Percentiles rank a stretch among this genome's conserved stretches.
phyloP scores from a whole-genome alignment of 1,139 yeast species.

The Yamadazyma siamensis region DNA sequence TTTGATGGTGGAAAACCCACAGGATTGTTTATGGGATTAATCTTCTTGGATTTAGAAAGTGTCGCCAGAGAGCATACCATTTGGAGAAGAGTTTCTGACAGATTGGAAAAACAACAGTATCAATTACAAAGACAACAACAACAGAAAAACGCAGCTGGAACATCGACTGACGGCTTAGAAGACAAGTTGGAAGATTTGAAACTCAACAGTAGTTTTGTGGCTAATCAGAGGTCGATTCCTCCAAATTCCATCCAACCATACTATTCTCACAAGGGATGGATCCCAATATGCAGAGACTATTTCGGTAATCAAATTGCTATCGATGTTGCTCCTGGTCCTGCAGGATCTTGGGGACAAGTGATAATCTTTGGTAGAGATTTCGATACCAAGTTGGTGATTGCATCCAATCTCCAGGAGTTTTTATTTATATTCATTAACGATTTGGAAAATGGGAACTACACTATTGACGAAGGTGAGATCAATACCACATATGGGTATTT shows the following conservation, averaged over 20 bases:
- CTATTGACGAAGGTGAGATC: slow-evolving; percentile 45
- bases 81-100: slow-evolving; percentile 68
- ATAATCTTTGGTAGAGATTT: slow-evolving; percentile 63
- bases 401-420: slow-evolving; percentile 55
- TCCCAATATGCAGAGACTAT: slow-evolving; percentile 55
- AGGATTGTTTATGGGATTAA: slow-evolving; percentile 71
- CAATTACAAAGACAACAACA: slow-evolving; percentile 28
- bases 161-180: slow-evolving; percentile 15
- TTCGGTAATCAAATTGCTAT: slow-evolving; percentile 61
- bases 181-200: slow-evolving; percentile 7
- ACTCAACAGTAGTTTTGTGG: slow-evolving; percentile 34
- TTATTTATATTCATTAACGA: slow-evolving; percentile 46
- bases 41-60: slow-evolving; percentile 67
- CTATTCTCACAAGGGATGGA: slow-evolving; percentile 59
- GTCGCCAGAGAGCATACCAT: slow-evolving; percentile 66
- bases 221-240: slow-evolving; percentile 55
- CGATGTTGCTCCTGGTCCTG: slow-evolving; percentile 61
- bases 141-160: slow-evolving; percentile 11
- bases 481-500: slow-evolving; percentile 29
- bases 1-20: slow-evolving; percentile 72
- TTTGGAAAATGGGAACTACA: slow-evolving; percentile 51
- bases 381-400: slow-evolving; percentile 59
- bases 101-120: slow-evolving; percentile 43
- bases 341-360: slow-evolving; percentile 60
- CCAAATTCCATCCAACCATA: slow-evolving; percentile 53